Evolutionary conservation across 306 rosid genomes (phyloP), one percentile per base, ranked within the genome.

Genomic region (Rubus parviflorus): DNA sequence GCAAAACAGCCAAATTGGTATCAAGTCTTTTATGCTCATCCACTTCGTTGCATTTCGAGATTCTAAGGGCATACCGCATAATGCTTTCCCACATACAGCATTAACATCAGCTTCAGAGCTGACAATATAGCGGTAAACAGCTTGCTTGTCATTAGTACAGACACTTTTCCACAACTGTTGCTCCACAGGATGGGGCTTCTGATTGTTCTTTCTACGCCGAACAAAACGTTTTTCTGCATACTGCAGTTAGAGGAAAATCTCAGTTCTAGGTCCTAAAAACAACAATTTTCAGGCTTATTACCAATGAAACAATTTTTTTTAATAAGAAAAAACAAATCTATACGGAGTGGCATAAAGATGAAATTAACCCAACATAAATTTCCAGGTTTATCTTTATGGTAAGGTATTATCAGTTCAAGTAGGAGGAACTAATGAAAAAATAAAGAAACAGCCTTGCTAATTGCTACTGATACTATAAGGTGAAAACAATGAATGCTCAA

Each of bases 121-220:
- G 70, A 92, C 81, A 71, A 92, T 85, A 62, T 85, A 76, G 68
- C 69, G 85, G 89, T 89, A 89, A 46, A 86, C 95, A 45, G 89
- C 86, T 83, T 88, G 82, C 84, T 84, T 92, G 85, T 92, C 95
- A 80, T 90, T 92, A 35, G 87, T 82, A 52, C 69, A 71, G 63
- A 92, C 85, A 52, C 97, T 81, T 83, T 85, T 88, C 89, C 84
- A 82, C 81, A 88, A 49, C 77, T 81, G 81, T 68, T 88, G 83
- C 60, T 82, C 87, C 51, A 78, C 75, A 57, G 86, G 58, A 70
- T 51, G 88, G 48, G 80, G 73, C 38, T 68, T 58, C 42, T 81
- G 35, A 51, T 52, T 75, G 53, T 80, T 53, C 72, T 69, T 82
- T 25, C 80, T 73, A 70, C 62, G 89, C 75, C 81, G 77, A 72